Base-by-base conservation (phyloP, 2,329 filamentous ascomycete genomes). In the Penicillium sp. region DNA sequence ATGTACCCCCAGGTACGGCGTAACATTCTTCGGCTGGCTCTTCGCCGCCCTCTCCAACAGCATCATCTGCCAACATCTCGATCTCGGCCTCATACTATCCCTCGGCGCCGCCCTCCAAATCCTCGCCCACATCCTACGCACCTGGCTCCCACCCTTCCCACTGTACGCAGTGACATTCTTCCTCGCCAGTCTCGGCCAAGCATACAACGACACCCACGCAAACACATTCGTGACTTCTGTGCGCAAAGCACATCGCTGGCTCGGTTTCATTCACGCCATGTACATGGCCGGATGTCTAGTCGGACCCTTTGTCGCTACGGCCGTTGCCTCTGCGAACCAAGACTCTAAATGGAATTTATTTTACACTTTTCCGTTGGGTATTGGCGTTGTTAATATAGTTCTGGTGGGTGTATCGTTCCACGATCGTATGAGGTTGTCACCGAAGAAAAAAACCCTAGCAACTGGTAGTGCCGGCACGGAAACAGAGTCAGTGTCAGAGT, bases 1-100 rank as follows among this genome's bases (percentile, higher is more conserved):
- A n/a, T n/a, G 2, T 3, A 15, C 12, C 35, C 0, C 12, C 30
- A 84, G 81, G 2, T 88, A 87, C 59, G 85, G 79, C 24, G 81
- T 83, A 1, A 85, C 83, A 19, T 89, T 90, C 64, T 68, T 81
- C 4, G 87, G 87, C 8, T 89, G 87, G 86, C 70, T 89, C 15
- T 60, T 85, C 4, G 84, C 86, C 0, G 87, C 86, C 1, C 51
- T 86, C 0, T 82, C 84, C 7, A 88, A 88, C 38, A 69, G 69
- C 45, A 56, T 63, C 57, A 73, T 87, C 1, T 78, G 78, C 4
- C 80, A 84, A 24, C 77, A 83, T 42, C 76, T 89, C 1, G 80
- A 82, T 15, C 78, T 88, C 0, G 88, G 87, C 4, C 78, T 83
- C 1, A 82, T 89, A 30, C 80, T 90, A 0, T 73, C 79, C 0